Base-by-base conservation (phyloP, 768 basidiomycete genomes). In the Calocybe indica region DNA sequence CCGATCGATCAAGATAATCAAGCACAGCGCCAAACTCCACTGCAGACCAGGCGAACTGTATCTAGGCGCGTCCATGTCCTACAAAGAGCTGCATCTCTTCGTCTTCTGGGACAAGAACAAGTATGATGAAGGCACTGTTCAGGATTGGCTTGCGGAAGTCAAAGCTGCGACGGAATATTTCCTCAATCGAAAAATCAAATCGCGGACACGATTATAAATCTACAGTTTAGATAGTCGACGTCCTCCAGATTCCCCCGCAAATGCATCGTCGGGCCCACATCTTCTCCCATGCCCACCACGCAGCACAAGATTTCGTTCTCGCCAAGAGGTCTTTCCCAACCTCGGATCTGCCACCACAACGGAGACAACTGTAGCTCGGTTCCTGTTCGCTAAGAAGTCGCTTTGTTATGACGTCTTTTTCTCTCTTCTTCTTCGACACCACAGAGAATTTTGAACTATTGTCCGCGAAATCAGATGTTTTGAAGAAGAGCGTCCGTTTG, bases 401-500 rank as follows among this genome's bases (percentile, higher is more conserved):
- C 60, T 87, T 89, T 9, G 78, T 76, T n/a, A 91, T 66, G 5
- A 89, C 71, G 54, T 66, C 69, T 41, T 71, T 72, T 13, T 61
- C 64, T 50, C 67, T 67, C 43, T 55, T 58, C 14, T 62, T 67
- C 45, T 55, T 59, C 22, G 61, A 53, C 13, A 54, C 59, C 13
- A 66, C 48, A 6, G 70, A 61, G 34, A 80, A 55, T 33, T 64
- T 74, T 8, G 72, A 60, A 14, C 81, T 62, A 6, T 81, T 82
- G 54, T 87, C 83, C 5, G 85, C 67, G n/a, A 90, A 74, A 52
- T 90, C 85, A 7, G 61, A 66, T 1, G 85, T 74, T 58, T 85
- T 88, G 59, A 91, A 75, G 58, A 89, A 90, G 33, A 90, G 67
- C 7, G 71, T 73, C 1, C 85, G 67, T 55, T 83, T 85, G 63